Percentiles rank a stretch among this genome's conserved stretches.
phyloP scores from a whole-genome alignment of 2,329 filamentous ascomycete genomes.

The Aspergillus flavus region DNA sequence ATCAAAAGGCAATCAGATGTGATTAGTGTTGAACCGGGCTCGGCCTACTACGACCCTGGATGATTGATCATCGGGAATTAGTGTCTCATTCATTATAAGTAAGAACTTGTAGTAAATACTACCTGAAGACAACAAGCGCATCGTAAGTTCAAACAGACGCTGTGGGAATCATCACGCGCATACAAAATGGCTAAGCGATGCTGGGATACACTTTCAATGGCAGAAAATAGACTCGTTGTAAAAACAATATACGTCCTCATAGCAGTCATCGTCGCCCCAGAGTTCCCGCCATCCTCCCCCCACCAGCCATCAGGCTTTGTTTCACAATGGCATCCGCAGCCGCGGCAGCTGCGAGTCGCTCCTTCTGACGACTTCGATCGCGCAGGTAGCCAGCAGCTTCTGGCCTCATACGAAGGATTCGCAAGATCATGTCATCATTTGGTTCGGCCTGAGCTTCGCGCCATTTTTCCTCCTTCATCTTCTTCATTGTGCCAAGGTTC shows the following conservation, averaged over 20 bases:
- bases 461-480: conserved; percentile 93
- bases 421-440: conserved; percentile 95
- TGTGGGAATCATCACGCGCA: conserved; percentile 20
- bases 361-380: conserved; percentile 90
- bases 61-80: neutral
- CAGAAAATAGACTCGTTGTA: conserved; percentile 8
- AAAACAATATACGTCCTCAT: conserved; percentile 1
- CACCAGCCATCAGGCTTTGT: conserved; percentile 74
- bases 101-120: neutral
- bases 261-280: conserved; percentile 34
- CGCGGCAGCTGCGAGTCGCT: conserved; percentile 83
- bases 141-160: neutral
- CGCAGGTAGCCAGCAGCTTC: conserved; percentile 86
- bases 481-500: conserved; percentile 93
- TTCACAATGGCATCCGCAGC: conserved; percentile 93
- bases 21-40: neutral
- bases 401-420: conserved; percentile 91
- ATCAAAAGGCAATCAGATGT: neutral
- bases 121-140: neutral
- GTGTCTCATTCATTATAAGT: neutral
- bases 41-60: neutral
- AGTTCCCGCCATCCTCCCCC: conserved; percentile 55
- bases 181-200: conserved; percentile 13
- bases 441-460: conserved; percentile 95
- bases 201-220: conserved; percentile 7